Percentiles rank a stretch among this genome's conserved stretches.
Conservation (phyloP, 2,329 filamentous ascomycete genomes). For the Colletotrichum aenigma region DNA sequence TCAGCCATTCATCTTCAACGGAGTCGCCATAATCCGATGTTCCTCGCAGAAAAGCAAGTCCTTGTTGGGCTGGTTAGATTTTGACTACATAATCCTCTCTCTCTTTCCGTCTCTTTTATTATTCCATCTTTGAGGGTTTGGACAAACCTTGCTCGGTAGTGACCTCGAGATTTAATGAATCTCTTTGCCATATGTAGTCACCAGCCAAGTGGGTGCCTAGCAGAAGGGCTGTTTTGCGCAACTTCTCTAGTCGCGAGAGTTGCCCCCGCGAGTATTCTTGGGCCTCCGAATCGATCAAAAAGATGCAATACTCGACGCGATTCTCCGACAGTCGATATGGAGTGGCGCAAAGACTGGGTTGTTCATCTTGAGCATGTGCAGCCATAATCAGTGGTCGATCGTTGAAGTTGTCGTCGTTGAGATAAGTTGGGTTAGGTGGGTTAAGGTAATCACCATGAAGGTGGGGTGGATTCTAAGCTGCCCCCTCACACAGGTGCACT, state of each 20-base stretch:
- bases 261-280: slow-evolving; percentile 54
- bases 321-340: slow-evolving; percentile 71
- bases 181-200: slow-evolving; percentile 95
- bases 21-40: slow-evolving; percentile 90
- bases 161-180: slow-evolving; percentile 73
- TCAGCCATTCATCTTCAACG: slow-evolving; percentile 96
- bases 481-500: neutral
- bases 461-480: neutral
- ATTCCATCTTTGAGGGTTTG: neutral
- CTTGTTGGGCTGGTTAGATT: slow-evolving; percentile 31
- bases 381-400: neutral
- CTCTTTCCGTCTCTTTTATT: neutral
- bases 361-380: neutral
- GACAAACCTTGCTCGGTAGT: slow-evolving; percentile 61
- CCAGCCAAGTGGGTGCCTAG: slow-evolving; percentile 70
- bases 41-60: slow-evolving; percentile 71
- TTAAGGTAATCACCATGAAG: neutral
- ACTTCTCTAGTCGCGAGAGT: slow-evolving; percentile 69
- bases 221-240: slow-evolving; percentile 71
- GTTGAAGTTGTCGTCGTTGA: neutral
- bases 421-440: neutral
- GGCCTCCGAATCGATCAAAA: slow-evolving; percentile 63
- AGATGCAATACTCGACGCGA: slow-evolving; percentile 83
- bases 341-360: neutral
- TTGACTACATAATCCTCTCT: neutral